These are phyloP conservation scores for Cadophora luteo-olivacea DNA, from an alignment of 2,329 filamentous ascomycete genomes.

Conservation along the genomic window DNA sequence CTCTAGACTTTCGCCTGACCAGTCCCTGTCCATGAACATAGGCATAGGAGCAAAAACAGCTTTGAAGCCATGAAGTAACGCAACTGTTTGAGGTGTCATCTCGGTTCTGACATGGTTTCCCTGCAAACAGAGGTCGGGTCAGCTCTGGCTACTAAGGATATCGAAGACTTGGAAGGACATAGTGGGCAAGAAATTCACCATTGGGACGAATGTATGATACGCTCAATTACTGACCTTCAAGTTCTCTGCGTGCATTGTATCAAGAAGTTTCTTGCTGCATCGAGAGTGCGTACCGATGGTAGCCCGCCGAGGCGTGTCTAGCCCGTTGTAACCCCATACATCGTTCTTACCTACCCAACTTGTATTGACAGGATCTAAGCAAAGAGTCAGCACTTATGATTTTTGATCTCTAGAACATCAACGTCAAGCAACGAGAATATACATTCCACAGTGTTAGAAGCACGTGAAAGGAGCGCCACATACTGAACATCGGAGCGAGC, in stretches of 20 bases:
- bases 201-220: not conserved
- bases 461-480: not conserved
- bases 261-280: slow-evolving; percentile 72
- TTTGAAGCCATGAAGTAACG: slow-evolving; percentile 80
- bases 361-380: slow-evolving; percentile 15
- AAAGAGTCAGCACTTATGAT: not conserved
- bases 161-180: too few relatives aligned
- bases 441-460: not conserved
- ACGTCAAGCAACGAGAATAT: too few relatives aligned
- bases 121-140: not conserved
- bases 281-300: slow-evolving; percentile 82
- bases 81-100: slow-evolving; percentile 77
- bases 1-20: slow-evolving; percentile 60
- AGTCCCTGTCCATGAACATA: slow-evolving; percentile 79
- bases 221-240: slow-evolving; percentile 52
- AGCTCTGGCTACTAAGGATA: not conserved
- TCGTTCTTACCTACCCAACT: slow-evolving; percentile 73
- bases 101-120: slow-evolving; percentile 79
- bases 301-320: slow-evolving; percentile 57
- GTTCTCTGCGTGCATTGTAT: slow-evolving; percentile 81
- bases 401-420: not conserved
- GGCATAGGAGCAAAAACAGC: slow-evolving; percentile 80
- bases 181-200: too few relatives aligned
- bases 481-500: slow-evolving; percentile 75
- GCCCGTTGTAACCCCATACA: slow-evolving; percentile 56